Percentiles rank a stretch among this genome's conserved stretches.
Evolutionary conservation across 2,329 filamentous ascomycete genomes (phyloP).

Genomic region (Aspergillus texensis): DNA sequence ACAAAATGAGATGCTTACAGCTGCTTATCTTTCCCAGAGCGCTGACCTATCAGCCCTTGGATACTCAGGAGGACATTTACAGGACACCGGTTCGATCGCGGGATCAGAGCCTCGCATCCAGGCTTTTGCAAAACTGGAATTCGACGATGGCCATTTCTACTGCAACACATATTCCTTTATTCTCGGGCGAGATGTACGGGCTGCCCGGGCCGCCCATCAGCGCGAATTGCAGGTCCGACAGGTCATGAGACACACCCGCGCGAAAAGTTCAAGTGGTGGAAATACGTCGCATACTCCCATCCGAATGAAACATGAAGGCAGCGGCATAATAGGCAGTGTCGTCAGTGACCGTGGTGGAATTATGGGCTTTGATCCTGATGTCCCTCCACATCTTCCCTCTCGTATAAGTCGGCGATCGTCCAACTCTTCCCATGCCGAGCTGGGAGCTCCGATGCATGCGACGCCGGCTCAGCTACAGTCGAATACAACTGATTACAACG

Average conservation of each 20-base stretch:
- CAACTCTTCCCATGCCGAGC: conserved; percentile 50
- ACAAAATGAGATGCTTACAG: conserved; percentile 43
- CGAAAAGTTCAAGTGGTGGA: conserved; percentile 51
- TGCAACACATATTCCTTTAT: conserved; percentile 65
- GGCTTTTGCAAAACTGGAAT: conserved; percentile 66
- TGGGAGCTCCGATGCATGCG: conserved; percentile 37
- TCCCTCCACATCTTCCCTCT: conserved; percentile 43
- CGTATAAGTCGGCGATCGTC: conserved; percentile 52
- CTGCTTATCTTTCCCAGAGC: conserved; percentile 41
- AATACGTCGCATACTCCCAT: conserved; percentile 49
- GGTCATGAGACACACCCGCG: conserved; percentile 41
- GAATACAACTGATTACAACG: conserved; percentile 47
- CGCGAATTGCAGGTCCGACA: conserved; percentile 47
- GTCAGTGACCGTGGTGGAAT: conserved; percentile 61
- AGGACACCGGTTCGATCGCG: conserved; percentile 39
- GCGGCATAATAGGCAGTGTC: conserved; percentile 51
- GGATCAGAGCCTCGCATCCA: conserved; percentile 53
- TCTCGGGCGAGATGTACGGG: conserved; percentile 63
- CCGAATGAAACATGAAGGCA: conserved; percentile 48
- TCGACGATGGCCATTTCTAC: conserved; percentile 67
- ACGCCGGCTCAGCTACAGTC: conserved; percentile 42
- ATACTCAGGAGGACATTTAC: conserved; percentile 31
- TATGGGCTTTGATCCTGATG: conserved; percentile 51
- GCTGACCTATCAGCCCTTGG: conserved; percentile 39
- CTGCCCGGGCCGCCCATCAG: conserved; percentile 50